Percentiles rank a stretch among this genome's conserved stretches.
These are phyloP conservation scores for Parathielavia appendiculata DNA, from an alignment of 495 filamentous ascomycete species.

Conservation along the genomic window DNA sequence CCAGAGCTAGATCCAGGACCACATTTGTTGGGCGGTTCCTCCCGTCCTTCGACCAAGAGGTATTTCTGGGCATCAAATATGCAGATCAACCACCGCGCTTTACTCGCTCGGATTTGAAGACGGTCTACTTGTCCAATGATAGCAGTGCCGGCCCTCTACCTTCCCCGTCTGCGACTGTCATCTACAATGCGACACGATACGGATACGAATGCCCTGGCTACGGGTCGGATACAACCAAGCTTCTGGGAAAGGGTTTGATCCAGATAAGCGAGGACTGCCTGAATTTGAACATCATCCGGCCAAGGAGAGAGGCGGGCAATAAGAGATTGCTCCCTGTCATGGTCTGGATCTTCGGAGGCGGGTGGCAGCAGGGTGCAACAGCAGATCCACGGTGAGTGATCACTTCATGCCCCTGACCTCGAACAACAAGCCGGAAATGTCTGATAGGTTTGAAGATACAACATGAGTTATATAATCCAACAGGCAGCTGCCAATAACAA, in stretches of 20 bases:
- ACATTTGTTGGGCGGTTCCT: neutral
- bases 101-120: no score
- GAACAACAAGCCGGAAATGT: no score
- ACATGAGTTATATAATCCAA: constrained; percentile 3
- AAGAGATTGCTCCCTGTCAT: constrained; percentile 4
- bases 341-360: constrained; percentile 32
- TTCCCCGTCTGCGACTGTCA: neutral
- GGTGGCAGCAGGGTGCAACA: no score
- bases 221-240: no score
- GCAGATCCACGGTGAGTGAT: no score
- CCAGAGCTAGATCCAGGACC: no score
- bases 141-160: no score
- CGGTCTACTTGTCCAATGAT: no score
- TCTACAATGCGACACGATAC: neutral
- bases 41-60: neutral
- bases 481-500: constrained; percentile 31
- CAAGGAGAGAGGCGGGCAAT: neutral
- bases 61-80: neutral
- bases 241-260: no score
- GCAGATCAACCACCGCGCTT: no score
- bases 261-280: constrained; percentile 12
- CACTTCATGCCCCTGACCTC: neutral
- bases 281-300: constrained; percentile 9
- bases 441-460: no score
- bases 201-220: no score